phyloP scores from a whole-genome alignment of 2,329 filamentous ascomycete genomes.

The Xylaria sp. region DNA sequence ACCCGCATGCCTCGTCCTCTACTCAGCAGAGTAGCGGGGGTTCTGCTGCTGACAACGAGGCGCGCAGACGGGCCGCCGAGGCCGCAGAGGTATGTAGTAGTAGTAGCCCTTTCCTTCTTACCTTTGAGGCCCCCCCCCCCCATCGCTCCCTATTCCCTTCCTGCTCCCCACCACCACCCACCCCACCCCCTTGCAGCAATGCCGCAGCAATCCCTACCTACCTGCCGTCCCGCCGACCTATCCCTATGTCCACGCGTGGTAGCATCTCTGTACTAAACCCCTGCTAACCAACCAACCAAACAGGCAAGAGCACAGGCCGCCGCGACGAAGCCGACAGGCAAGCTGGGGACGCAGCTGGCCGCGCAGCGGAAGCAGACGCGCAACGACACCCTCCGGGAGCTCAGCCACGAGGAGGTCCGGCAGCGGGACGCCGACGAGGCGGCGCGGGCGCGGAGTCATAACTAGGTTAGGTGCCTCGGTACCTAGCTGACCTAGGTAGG shows the following conservation, averaged over 20 bases:
- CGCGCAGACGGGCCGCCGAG: conserved; percentile 72
- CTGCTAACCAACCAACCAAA: background rate
- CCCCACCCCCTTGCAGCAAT: background rate
- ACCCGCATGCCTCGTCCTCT: conserved; percentile 16
- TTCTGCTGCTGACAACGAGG: too few species aligned
- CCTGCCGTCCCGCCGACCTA: too few species aligned
- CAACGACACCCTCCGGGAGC: conserved; percentile 67
- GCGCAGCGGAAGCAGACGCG: conserved; percentile 77
- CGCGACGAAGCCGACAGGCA: conserved; percentile 60
- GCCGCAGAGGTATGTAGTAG: conserved; percentile 88
- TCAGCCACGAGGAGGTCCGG: conserved; percentile 66
- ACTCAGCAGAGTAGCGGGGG: conserved; percentile 25
- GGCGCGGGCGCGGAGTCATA: conserved; percentile 58
- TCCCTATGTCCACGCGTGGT: too few species aligned
- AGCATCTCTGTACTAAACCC: conserved; percentile 12
- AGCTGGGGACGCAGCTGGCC: conserved; percentile 70
- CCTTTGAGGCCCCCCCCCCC: too few species aligned
- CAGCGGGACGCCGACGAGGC: conserved; percentile 69
- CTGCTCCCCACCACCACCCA: background rate
- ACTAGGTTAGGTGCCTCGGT: conserved; percentile 42
- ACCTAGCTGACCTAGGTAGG: too few species aligned
- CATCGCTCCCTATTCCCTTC: background rate
- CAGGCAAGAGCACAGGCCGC: conserved; percentile 69
- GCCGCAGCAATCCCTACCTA: background rate
- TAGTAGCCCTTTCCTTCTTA: too few species aligned